Evolutionary conservation across 805 yeast species (phyloP).

Genomic region (Teunomyces lycoperdinae): DNA sequence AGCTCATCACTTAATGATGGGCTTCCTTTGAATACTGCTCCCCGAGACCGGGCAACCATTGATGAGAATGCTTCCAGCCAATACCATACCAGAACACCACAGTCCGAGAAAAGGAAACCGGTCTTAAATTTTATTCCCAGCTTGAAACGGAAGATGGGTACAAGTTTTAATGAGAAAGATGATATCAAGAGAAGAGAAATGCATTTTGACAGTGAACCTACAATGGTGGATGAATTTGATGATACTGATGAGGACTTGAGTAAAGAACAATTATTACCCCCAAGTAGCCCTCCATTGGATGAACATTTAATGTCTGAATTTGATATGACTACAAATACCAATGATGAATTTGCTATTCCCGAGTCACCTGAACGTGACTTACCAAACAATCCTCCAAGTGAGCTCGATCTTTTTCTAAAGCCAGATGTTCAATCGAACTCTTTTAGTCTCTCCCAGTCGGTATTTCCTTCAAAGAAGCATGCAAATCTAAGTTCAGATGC

Average conservation of each 20-base stretch:
- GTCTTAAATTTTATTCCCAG: constrained; percentile 24
- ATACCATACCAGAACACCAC: constrained; percentile 38
- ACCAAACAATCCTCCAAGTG: constrained; percentile 5
- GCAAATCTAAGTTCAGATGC: constrained; percentile 31
- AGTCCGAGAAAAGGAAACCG: constrained; percentile 15
- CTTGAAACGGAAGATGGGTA: constrained; percentile 42
- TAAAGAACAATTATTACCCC: constrained; percentile 16
- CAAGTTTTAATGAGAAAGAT: constrained; percentile 41
- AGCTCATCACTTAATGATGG: constrained; percentile 27
- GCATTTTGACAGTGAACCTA: constrained; percentile 17
- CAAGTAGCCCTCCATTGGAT: constrained; percentile 41
- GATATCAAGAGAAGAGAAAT: constrained; percentile 35
- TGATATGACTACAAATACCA: constrained; percentile 24
- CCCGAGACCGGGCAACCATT: constrained; percentile 35
- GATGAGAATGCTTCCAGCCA: constrained; percentile 45
- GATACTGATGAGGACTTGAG: constrained; percentile 11
- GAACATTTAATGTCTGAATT: constrained; percentile 26
- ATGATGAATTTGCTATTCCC: constrained; percentile 19
- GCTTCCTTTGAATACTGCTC: constrained; percentile 36
- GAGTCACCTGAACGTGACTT: constrained; percentile 22
- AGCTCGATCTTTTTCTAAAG: constrained; percentile 7
- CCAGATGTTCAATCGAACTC: background rate
- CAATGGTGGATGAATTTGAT: constrained; percentile 16
- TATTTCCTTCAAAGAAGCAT: constrained; percentile 4
- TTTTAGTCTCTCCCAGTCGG: constrained; percentile 1